phyloP scores from a whole-genome alignment of 495 filamentous ascomycete genomes.

The Podospora australis region DNA sequence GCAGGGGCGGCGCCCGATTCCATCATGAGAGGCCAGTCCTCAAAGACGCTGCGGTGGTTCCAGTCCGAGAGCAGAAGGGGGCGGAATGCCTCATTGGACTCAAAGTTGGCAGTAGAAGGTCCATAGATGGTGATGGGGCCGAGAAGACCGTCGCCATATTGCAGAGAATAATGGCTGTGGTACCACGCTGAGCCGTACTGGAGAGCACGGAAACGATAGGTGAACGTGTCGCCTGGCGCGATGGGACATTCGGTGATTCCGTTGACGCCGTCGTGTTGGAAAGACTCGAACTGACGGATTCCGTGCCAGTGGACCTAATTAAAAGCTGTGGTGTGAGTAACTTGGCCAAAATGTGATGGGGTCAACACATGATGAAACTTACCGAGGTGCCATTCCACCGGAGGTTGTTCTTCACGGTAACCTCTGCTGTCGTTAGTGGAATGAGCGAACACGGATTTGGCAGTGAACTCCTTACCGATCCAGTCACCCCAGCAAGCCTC shows the following conservation, averaged over 20 bases:
- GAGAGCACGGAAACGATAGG: slow-evolving; percentile 45
- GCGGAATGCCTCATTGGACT: neutral
- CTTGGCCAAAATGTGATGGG: neutral
- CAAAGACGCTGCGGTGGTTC: slow-evolving; percentile 16
- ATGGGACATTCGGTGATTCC: slow-evolving; percentile 45
- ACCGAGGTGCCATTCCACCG: slow-evolving; percentile 26
- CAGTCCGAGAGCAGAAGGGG: slow-evolving; percentile 26
- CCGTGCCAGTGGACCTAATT: slow-evolving; percentile 33
- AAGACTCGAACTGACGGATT: slow-evolving; percentile 27
- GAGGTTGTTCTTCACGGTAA: slow-evolving; percentile 36
- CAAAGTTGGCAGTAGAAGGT: neutral
- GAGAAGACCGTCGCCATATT: slow-evolving; percentile 41
- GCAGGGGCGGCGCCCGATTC: slow-evolving; percentile 6
- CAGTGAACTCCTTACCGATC: slow-evolving; percentile 14
- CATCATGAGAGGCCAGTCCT: slow-evolving; percentile 22
- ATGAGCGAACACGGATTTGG: no score
- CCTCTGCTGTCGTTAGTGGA: slow-evolving; percentile 36
- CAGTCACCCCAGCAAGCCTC: slow-evolving; percentile 53
- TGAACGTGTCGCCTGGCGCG: slow-evolving; percentile 38
- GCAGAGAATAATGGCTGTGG: slow-evolving; percentile 50
- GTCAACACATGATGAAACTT: neutral
- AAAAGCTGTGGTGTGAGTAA: no score
- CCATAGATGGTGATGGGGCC: slow-evolving; percentile 41
- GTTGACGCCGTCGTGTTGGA: slow-evolving; percentile 39
- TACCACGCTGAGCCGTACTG: slow-evolving; percentile 54